These are phyloP conservation scores for Chalciporus sp. DNA, from an alignment of 1,284 basidiomycete genomes.

Conservation along the genomic window DNA sequence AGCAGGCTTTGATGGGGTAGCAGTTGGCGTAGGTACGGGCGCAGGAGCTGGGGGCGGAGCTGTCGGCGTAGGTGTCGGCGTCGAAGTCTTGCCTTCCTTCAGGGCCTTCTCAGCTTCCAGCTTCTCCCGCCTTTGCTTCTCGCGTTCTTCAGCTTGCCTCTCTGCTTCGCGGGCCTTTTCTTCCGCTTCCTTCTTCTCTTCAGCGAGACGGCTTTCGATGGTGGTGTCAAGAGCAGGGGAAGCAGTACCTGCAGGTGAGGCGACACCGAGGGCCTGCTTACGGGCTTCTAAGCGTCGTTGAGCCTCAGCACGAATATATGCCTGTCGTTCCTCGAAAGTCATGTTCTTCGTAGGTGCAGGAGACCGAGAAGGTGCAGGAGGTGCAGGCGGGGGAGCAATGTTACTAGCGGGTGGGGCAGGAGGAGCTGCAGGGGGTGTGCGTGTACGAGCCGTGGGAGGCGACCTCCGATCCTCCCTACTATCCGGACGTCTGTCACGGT, in stretches of 20 bases:
- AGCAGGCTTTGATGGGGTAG: constrained; percentile 33
- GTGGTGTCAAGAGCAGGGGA: constrained; percentile 65
- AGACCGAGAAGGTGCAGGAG: constrained; percentile 52
- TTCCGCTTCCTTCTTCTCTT: constrained; percentile 86
- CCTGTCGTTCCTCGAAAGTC: constrained; percentile 84
- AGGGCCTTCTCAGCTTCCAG: constrained; percentile 68
- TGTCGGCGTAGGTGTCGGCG: constrained; percentile 35
- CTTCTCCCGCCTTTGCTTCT: constrained; percentile 66
- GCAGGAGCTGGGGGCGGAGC: constrained; percentile 39
- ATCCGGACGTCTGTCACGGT: constrained; percentile 2
- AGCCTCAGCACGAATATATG: constrained; percentile 82
- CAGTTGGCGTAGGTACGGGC: constrained; percentile 37
- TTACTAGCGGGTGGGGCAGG: constrained; percentile 45
- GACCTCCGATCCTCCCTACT: constrained; percentile 36
- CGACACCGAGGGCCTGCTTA: constrained; percentile 83
- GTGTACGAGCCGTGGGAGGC: constrained; percentile 41
- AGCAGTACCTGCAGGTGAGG: constrained; percentile 45
- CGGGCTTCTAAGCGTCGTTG: constrained; percentile 85
- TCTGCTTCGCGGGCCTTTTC: constrained; percentile 77
- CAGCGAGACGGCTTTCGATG: constrained; percentile 80
- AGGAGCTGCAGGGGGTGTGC: constrained; percentile 53
- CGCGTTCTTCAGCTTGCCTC: constrained; percentile 76
- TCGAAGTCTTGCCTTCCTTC: constrained; percentile 44
- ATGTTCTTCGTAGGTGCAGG: constrained; percentile 71
- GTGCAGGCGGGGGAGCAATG: constrained; percentile 47